Percentiles rank a stretch among this genome's conserved stretches.
These are phyloP conservation scores for Suhomyces yuchorum DNA, from an alignment of 1,139 yeast species.

Conservation along the genomic window DNA sequence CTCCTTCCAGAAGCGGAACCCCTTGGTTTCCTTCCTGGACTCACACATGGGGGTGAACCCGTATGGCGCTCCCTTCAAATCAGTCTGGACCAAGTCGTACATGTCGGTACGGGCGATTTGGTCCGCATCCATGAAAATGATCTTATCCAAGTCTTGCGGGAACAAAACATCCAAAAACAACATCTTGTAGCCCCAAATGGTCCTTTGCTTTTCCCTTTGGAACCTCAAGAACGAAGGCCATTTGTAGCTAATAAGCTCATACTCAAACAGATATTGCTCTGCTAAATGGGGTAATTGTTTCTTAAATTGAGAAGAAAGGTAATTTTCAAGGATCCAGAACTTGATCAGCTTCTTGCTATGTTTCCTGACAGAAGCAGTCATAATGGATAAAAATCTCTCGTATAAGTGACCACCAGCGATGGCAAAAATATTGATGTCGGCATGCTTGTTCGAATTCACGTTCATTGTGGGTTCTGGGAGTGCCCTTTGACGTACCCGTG, in stretches of 20 bases:
- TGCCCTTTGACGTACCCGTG: slow-evolving; percentile 43
- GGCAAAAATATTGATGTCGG: slow-evolving; percentile 79
- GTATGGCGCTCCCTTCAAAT: slow-evolving; percentile 76
- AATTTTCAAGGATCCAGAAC: slow-evolving; percentile 87
- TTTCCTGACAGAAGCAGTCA: slow-evolving; percentile 75
- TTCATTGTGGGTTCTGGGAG: neutral
- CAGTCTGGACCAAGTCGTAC: slow-evolving; percentile 63
- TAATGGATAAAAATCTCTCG: slow-evolving; percentile 70
- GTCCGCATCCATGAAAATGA: slow-evolving; percentile 86
- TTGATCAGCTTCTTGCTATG: slow-evolving; percentile 66
- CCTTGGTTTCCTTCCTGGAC: slow-evolving; percentile 77
- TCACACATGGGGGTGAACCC: slow-evolving; percentile 91
- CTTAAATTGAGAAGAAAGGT: slow-evolving; percentile 69
- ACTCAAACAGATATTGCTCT: slow-evolving; percentile 57
- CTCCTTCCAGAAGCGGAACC: slow-evolving; percentile 86
- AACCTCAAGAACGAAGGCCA: slow-evolving; percentile 92
- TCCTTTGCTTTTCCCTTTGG: slow-evolving; percentile 76
- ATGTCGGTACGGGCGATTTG: slow-evolving; percentile 76
- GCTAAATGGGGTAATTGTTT: slow-evolving; percentile 64
- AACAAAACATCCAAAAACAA: slow-evolving; percentile 83
- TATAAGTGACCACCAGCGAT: slow-evolving; percentile 80
- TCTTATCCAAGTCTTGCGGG: slow-evolving; percentile 72
- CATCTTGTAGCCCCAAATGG: slow-evolving; percentile 87
- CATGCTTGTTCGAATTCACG: slow-evolving; percentile 28
- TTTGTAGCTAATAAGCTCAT: slow-evolving; percentile 74